Percentiles rank a stretch among this genome's conserved stretches.
Evolutionary conservation across 2,329 filamentous ascomycete genomes (phyloP).

Genomic region (Colletotrichum neosansevieriae): DNA sequence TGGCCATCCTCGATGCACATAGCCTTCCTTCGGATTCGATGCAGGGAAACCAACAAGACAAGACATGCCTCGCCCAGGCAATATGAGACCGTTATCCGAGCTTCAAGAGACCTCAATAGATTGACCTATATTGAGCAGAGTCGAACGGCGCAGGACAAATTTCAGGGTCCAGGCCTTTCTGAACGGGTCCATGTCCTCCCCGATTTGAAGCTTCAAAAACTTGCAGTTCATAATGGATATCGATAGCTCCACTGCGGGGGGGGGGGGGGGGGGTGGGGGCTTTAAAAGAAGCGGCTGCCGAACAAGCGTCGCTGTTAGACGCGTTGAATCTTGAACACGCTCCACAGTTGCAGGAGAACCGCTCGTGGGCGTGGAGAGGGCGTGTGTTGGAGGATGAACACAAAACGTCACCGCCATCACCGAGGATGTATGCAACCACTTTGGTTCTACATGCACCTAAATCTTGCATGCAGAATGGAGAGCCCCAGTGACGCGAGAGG

Average conservation of each 20-base stretch:
- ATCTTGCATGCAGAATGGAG: conserved; percentile 25
- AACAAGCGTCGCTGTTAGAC: conserved; percentile 26
- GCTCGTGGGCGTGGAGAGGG: conserved; percentile 10
- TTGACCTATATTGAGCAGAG: background rate
- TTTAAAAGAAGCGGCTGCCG: conserved; percentile 17
- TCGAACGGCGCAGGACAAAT: background rate
- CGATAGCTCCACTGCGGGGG: conserved; percentile 35
- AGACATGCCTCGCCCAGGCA: background rate
- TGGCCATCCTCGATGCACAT: background rate
- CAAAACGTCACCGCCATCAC: conserved; percentile 23
- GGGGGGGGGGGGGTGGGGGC: conserved; percentile 16
- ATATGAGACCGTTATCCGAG: background rate
- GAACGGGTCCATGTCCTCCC: conserved; percentile 20
- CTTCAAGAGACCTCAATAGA: background rate
- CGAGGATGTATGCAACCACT: conserved; percentile 36
- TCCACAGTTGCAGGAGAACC: conserved; percentile 24
- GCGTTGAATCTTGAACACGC: conserved; percentile 23
- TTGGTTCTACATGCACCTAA: conserved; percentile 23
- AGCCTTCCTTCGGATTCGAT: background rate
- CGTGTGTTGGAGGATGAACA: background rate
- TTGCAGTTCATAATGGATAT: conserved; percentile 32
- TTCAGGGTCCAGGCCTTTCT: conserved; percentile 35
- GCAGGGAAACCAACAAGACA: background rate
- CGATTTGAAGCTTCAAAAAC: conserved; percentile 36
- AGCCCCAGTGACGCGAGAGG: conserved; percentile 2